These are phyloP conservation scores for Jaapia argillacea DNA, from an alignment of 768 basidiomycete genomes.

Conservation along the genomic window DNA sequence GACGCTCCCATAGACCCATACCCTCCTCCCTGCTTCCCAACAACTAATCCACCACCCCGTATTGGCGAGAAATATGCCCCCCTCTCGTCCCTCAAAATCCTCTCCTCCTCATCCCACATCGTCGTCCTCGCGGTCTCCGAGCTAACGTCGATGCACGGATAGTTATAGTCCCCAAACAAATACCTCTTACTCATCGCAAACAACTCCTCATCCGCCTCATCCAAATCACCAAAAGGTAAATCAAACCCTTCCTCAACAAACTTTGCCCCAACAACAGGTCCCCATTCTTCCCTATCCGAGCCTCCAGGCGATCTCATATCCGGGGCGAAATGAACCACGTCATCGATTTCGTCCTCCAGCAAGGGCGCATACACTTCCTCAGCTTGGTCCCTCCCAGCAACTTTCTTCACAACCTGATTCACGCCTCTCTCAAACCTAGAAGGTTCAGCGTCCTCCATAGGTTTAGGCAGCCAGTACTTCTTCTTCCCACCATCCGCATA, in stretches of 20 bases:
- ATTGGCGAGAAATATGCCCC: constrained; percentile 62
- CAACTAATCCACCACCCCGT: constrained; percentile 30
- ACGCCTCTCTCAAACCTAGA: constrained; percentile 31
- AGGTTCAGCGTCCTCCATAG: constrained; percentile 28
- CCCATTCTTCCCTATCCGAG: constrained; percentile 19
- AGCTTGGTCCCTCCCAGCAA: constrained; percentile 30
- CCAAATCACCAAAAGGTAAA: constrained; percentile 59
- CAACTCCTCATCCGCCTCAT: constrained; percentile 64
- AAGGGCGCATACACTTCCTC: constrained; percentile 71
- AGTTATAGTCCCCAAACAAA: constrained; percentile 86
- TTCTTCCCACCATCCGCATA: constrained; percentile 84
- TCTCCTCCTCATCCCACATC: constrained; percentile 83
- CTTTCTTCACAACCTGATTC: constrained; percentile 29
- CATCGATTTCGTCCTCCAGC: constrained; percentile 48
- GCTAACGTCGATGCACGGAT: constrained; percentile 84
- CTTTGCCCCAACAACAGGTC: no score
- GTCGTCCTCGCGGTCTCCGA: constrained; percentile 53
- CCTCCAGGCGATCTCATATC: constrained; percentile 30
- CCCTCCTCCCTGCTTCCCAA: constrained; percentile 35
- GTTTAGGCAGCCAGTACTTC: constrained; percentile 94
- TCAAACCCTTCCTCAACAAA: constrained; percentile 45
- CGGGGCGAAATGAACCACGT: constrained; percentile 55
- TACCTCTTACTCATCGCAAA: constrained; percentile 70
- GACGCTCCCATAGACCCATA: constrained; percentile 42
- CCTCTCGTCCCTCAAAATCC: constrained; percentile 66